Evolutionary conservation across 768 basidiomycete genomes (phyloP).

Genomic region (Tylopilus balloui): DNA sequence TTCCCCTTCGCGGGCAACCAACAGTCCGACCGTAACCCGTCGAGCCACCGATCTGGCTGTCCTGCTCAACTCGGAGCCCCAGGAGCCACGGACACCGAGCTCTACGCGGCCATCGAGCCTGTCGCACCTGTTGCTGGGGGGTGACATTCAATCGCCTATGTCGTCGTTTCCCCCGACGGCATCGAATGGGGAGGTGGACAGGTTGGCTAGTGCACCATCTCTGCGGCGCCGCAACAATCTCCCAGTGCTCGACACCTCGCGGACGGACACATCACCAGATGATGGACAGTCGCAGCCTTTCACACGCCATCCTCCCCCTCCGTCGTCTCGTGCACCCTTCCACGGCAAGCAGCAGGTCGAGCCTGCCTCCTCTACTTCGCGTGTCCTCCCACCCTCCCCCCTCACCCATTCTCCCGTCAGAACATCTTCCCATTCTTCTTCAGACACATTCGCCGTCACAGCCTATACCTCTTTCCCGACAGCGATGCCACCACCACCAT

Average conservation of each 20-base stretch:
- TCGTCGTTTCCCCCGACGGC: conserved; percentile 13
- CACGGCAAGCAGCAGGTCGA: conserved; percentile 21
- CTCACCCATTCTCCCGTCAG: conserved; percentile 27
- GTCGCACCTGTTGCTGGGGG: conserved; percentile 36
- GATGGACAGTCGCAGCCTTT: conserved; percentile 22
- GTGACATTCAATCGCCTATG: conserved; percentile 23
- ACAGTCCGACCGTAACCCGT: conserved; percentile 48
- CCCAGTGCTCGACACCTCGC: conserved; percentile 32
- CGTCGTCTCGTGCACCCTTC: conserved; percentile 21
- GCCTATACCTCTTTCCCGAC: conserved; percentile 30
- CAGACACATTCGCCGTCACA: conserved; percentile 22
- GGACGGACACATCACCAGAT: conserved; percentile 22
- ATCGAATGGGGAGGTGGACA: conserved; percentile 26
- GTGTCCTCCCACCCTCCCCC: conserved; percentile 27
- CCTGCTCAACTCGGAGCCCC: conserved; percentile 64
- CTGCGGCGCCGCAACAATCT: conserved; percentile 31
- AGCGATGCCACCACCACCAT: conserved; percentile 26
- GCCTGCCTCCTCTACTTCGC: conserved; percentile 20
- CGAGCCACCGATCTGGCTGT: conserved; percentile 76
- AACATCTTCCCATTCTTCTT: conserved; percentile 34
- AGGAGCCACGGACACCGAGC: conserved; percentile 33
- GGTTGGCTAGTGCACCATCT: conserved; percentile 21
- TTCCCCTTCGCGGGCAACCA: conserved; percentile 34
- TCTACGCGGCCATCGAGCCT: conserved; percentile 42
- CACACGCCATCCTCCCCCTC: conserved; percentile 22